phyloP scores from a whole-genome alignment of 2,329 filamentous ascomycete species.

The Verticillium nonalfalfae region DNA sequence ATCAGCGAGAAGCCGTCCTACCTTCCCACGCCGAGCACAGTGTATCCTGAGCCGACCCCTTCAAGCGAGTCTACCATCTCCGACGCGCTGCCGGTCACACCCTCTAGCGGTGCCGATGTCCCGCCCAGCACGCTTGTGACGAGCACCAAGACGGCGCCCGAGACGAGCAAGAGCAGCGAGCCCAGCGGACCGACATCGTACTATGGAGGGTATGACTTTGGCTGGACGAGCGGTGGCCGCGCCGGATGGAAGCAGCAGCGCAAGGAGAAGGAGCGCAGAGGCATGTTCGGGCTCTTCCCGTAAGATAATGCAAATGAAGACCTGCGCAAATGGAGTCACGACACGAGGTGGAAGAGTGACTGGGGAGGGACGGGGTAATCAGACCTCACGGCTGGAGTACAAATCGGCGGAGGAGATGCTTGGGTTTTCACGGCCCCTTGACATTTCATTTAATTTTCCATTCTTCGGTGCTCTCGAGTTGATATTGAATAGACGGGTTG shows the following conservation, averaged over 20 bases:
- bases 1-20: neutral
- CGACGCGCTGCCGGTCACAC: conserved; percentile 3
- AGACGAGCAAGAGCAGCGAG: neutral
- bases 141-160: neutral
- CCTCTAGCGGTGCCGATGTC: neutral
- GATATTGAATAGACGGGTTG: neutral
- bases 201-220: neutral
- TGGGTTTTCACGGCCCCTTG: neutral
- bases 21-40: neutral
- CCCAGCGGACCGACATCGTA: neutral
- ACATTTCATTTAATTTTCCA: neutral
- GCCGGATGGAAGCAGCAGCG: neutral
- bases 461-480: neutral
- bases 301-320: neutral
- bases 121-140: neutral
- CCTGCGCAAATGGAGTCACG: too few species aligned
- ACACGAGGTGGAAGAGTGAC: too few species aligned
- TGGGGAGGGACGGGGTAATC: neutral
- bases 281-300: neutral
- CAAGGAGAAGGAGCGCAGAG: neutral
- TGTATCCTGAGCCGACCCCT: neutral
- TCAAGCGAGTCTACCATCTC: neutral
- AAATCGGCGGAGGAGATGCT: neutral
- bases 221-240: neutral
- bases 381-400: neutral